These are phyloP conservation scores for Dryas octopetala DNA, from an alignment of 306 rosid species.

Conservation along the genomic window DNA sequence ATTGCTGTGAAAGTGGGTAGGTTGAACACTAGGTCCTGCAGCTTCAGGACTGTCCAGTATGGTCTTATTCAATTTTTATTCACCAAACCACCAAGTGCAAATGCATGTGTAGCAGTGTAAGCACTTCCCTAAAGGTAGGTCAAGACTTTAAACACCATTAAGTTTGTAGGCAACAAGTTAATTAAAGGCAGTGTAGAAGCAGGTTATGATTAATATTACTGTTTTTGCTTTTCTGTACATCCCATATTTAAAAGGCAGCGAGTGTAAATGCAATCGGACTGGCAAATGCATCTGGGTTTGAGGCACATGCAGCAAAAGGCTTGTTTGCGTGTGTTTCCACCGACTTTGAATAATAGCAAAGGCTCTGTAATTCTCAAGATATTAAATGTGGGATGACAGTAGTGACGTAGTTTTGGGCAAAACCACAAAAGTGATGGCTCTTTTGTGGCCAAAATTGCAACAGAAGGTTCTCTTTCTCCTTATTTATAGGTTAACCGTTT, in stretches of 20 bases:
- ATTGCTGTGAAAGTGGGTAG: not conserved
- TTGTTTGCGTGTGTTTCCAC: not conserved
- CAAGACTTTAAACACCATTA: not conserved
- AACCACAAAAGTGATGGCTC: not conserved
- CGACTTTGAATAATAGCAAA: not conserved
- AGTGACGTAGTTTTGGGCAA: not conserved
- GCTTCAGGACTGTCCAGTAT: not conserved
- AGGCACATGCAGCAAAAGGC: not conserved
- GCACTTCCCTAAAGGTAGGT: not conserved
- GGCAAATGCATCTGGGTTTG: not conserved
- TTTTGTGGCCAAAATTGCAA: not conserved
- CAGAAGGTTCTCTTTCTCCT: no score
- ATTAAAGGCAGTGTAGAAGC: not conserved
- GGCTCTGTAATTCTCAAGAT: not conserved
- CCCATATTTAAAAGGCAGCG: no score
- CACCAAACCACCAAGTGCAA: not conserved
- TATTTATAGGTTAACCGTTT: no score
- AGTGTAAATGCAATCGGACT: not conserved
- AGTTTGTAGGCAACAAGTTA: not conserved
- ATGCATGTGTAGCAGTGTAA: not conserved
- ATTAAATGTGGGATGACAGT: not conserved
- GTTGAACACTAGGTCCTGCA: not conserved
- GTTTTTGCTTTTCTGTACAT: not conserved
- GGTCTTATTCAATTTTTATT: not conserved
- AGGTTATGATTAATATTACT: not conserved